phyloP scores from a whole-genome alignment of 202 grass and related monocot species.

The Carex sylvatica region DNA sequence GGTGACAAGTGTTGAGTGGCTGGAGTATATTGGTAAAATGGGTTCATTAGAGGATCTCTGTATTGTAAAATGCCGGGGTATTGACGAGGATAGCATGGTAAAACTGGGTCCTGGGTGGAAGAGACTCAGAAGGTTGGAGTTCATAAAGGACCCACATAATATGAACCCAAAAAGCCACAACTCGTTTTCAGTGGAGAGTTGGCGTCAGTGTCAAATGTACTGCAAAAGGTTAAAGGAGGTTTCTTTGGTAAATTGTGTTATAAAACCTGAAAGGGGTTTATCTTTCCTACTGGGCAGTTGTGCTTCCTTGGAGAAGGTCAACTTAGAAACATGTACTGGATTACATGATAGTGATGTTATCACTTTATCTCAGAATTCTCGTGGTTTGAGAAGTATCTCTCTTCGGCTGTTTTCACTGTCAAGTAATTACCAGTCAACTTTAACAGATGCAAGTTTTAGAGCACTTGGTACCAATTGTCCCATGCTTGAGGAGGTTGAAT shows the following conservation, averaged over 20 bases:
- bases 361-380: slow-evolving; percentile 41
- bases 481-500: slow-evolving; percentile 51
- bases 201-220: slow-evolving; percentile 22
- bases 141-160: slow-evolving; percentile 42
- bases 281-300: slow-evolving; percentile 43
- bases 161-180: slow-evolving; percentile 21
- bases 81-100: slow-evolving; percentile 55
- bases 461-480: slow-evolving; percentile 37
- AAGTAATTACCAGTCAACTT: neutral
- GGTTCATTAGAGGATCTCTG: slow-evolving; percentile 51
- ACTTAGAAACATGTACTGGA: slow-evolving; percentile 50
- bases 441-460: slow-evolving; percentile 52
- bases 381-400: slow-evolving; percentile 52
- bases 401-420: slow-evolving; percentile 29
- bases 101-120: slow-evolving; percentile 56
- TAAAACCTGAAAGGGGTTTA: slow-evolving; percentile 35
- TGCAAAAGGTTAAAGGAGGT: slow-evolving; percentile 56
- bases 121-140: slow-evolving; percentile 60
- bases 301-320: slow-evolving; percentile 49
- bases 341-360: slow-evolving; percentile 47
- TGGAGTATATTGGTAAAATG: slow-evolving; percentile 51
- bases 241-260: slow-evolving; percentile 44
- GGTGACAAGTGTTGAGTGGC: slow-evolving; percentile 49
- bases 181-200: neutral
- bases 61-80: slow-evolving; percentile 60